Base-by-base conservation (phyloP, 208 protist genomes). In the Wallacemonas sp. region DNA sequence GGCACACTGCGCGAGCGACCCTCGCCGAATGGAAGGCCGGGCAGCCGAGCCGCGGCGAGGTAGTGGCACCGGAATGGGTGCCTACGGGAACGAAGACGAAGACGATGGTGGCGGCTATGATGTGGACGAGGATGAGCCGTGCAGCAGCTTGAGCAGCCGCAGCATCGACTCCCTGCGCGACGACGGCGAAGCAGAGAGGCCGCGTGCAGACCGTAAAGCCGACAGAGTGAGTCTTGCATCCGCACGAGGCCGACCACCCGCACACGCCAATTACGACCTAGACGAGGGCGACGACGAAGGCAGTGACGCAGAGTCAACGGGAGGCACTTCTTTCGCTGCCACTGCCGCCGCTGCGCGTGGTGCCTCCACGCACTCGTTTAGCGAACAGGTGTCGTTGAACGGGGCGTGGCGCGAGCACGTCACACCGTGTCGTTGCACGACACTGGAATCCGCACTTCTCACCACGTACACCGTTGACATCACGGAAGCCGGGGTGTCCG, bases 401-500 rank as follows among this genome's bases (percentile, higher is more conserved):
- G 34, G 53, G 17, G 30, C 42, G 46, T 67, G 54, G 39, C 54
- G 58, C 19, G 30, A 27, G 22, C 50, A 37, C 1, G 50, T 57
- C 15, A 41, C 6, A 3, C 10, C 1, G 41, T 33, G 61, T 22
- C n/a, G 41, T 17, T 33, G 41, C 19, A 26, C 38, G 8, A 45
- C 70, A 32, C 61, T 78, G 2, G 45, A 58, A 4, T 81, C 76
- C 2, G 33, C 59, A 17, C 33, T 81, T 26, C 41, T 81, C 10
- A 81, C 53, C n/a, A 42, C 68, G 19, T 81, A 71, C 41, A 9
- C 13, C 12, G 66, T 81, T 17, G 53, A 45, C 29, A 6, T 62
- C 6, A 37, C 21, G 27, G 21, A 48, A 10, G 24, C 24, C 13
- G 27, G 19, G 27, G 22, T 26, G 13, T 26, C 9, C 13, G 13